Base-by-base conservation (phyloP, 2,329 filamentous ascomycete species). In the Diaporthe nobilis region DNA sequence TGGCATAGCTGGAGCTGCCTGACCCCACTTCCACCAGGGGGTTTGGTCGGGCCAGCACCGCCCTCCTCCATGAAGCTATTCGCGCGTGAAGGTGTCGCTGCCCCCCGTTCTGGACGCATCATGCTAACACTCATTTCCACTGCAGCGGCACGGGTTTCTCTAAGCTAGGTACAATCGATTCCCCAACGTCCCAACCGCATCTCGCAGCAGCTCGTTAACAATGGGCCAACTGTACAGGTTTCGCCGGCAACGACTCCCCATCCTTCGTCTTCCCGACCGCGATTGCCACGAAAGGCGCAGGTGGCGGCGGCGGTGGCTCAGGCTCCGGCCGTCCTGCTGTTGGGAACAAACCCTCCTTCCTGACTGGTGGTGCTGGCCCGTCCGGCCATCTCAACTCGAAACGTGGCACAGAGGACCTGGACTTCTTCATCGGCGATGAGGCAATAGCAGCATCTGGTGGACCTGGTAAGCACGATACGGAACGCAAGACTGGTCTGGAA, bases 231-330 rank as follows among this genome's bases (percentile, higher is more conserved):
- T 75, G 73, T 73, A 74, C 80, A 98, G 96, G 96, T 87, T 99
- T 99, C 86, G 97, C 97, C 86, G 97, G 97, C 87, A 99, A 99
- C 87, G 97, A 99, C 86, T 98, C 97, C 80, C 97, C 97, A 55
- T 99, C 97, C 75, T 99, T 98, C 88, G 97, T 99, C 83, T 99
- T 99, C 86, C 97, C 97, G 78, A 99, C 97, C 73, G 97, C 97
- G 80, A 99, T 99, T 87, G 96, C 97, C 82, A 98, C 95, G 78
- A 98, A 98, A 88, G 92, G 94, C 77, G 90, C 92, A 78, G 89
- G 91, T 76, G 93, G 90, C 80, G 93, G 93, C 80, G 89, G 88
- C 82, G 92, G 91, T 80, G 93, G 94, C 75, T 92, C 95, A 71
- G 95, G 95, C 71, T 96, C 96, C 77, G 96, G 96, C 76, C 92